These are phyloP conservation scores for Scedosporium apiospermum DNA, from an alignment of 2,329 filamentous ascomycete species.

Conservation along the genomic window DNA sequence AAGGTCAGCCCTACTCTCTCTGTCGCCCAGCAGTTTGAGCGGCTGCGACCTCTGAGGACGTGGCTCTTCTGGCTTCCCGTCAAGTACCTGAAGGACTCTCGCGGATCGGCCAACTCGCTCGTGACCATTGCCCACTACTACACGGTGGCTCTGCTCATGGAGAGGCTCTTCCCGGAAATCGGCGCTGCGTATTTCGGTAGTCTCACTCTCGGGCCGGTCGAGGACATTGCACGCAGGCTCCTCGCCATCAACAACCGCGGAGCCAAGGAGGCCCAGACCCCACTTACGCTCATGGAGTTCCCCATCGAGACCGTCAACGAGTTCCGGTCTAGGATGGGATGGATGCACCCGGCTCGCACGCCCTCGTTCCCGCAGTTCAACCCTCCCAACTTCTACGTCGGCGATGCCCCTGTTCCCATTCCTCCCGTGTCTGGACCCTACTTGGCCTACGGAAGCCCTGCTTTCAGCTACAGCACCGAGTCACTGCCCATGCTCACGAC, in stretches of 20 bases:
- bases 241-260: conserved; percentile 52
- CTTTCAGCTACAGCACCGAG: conserved; percentile 56
- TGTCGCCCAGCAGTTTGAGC: conserved; percentile 79
- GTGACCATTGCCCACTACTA: conserved; percentile 88
- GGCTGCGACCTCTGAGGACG: conserved; percentile 75
- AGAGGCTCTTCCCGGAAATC: conserved; percentile 85
- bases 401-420: conserved; percentile 31
- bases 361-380: conserved; percentile 53
- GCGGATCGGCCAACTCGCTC: conserved; percentile 66
- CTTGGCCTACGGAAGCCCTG: conserved; percentile 44
- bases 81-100: conserved; percentile 67
- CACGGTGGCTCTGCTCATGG: conserved; percentile 75
- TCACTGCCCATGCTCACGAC: conserved; percentile 47
- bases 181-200: conserved; percentile 81
- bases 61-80: conserved; percentile 97
- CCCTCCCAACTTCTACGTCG: conserved; percentile 43
- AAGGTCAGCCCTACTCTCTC: conserved; percentile 61
- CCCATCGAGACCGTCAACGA: conserved; percentile 60
- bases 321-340: conserved; percentile 62
- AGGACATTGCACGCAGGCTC: conserved; percentile 74
- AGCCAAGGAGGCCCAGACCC: conserved; percentile 48
- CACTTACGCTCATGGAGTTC: conserved; percentile 60
- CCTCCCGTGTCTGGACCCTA: conserved; percentile 32
- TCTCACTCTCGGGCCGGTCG: conserved; percentile 69
- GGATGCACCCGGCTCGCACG: conserved; percentile 49